Conservation (phyloP, 768 basidiomycete genomes). For the Hygrophorus russula region DNA sequence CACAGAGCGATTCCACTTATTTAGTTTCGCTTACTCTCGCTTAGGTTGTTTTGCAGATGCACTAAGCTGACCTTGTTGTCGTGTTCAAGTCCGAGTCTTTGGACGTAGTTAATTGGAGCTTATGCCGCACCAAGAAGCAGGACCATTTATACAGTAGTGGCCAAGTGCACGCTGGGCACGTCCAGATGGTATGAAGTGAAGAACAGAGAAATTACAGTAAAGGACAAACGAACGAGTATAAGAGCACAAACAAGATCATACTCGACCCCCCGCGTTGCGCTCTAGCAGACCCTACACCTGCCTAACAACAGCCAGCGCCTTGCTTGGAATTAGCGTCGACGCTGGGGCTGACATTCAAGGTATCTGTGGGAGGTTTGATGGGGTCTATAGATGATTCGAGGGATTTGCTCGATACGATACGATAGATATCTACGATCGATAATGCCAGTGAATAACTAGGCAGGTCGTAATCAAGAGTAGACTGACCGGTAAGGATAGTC, state of each 20-base stretch:
- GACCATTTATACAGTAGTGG: too few species aligned
- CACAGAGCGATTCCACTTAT: too few species aligned
- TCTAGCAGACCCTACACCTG: background rate
- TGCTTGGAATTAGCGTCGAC: slow-evolving; percentile 48
- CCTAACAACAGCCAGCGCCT: slow-evolving; percentile 55
- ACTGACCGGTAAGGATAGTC: slow-evolving; percentile 81
- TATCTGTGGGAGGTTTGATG: slow-evolving; percentile 76
- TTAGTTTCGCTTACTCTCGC: too few species aligned
- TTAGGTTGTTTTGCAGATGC: too few species aligned
- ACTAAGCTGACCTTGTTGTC: too few species aligned
- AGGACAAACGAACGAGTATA: too few species aligned
- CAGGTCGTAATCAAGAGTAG: background rate
- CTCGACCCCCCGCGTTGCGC: background rate
- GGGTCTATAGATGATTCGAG: slow-evolving; percentile 75
- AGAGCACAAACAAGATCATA: background rate
- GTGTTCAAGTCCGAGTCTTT: too few species aligned
- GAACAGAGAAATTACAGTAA: too few species aligned
- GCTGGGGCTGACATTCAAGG: slow-evolving; percentile 75
- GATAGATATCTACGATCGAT: slow-evolving; percentile 74
- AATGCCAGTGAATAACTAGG: slow-evolving; percentile 2
- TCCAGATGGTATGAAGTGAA: too few species aligned
- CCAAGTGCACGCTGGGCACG: too few species aligned
- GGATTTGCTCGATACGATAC: slow-evolving; percentile 91
- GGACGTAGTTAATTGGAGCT: too few species aligned
- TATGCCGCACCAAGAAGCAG: too few species aligned